Evolutionary conservation across 1,139 yeast genomes (phyloP).

Genomic region (Taphrina wiesneri): DNA sequence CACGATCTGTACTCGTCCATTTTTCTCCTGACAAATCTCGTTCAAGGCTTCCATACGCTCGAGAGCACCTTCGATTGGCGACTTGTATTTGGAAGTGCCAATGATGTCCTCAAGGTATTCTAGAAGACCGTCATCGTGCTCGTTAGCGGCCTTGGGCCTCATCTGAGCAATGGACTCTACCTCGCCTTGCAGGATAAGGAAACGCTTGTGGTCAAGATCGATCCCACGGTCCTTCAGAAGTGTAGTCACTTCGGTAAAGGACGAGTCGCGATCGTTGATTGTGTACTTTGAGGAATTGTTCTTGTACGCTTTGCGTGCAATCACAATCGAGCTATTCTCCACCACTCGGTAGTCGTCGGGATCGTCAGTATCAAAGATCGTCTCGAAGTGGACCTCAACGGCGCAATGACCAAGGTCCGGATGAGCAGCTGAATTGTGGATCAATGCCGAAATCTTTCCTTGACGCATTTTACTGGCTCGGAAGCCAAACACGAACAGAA

Average conservation of each 20-base stretch:
- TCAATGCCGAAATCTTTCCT: slow-evolving; percentile 82
- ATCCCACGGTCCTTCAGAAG: slow-evolving; percentile 80
- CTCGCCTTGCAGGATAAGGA: slow-evolving; percentile 93
- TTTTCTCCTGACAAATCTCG: slow-evolving; percentile 78
- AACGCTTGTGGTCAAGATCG: slow-evolving; percentile 91
- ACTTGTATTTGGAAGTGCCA: slow-evolving; percentile 85
- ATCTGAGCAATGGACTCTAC: slow-evolving; percentile 98
- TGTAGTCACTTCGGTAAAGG: slow-evolving; percentile 75
- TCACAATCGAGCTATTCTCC: slow-evolving; percentile 62
- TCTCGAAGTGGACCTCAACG: slow-evolving; percentile 89
- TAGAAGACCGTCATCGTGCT: slow-evolving; percentile 86
- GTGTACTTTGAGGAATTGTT: slow-evolving; percentile 78
- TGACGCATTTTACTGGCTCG: slow-evolving; percentile 97
- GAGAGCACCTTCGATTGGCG: slow-evolving; percentile 66
- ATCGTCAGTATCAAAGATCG: slow-evolving; percentile 58
- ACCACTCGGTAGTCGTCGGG: slow-evolving; percentile 49
- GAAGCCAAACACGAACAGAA: slow-evolving; percentile 95
- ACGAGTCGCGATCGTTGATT: slow-evolving; percentile 68
- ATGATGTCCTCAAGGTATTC: slow-evolving; percentile 96
- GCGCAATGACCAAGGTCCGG: slow-evolving; percentile 73
- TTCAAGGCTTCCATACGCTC: slow-evolving; percentile 66
- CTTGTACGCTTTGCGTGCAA: slow-evolving; percentile 75
- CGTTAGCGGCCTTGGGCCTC: slow-evolving; percentile 95
- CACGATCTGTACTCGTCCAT: slow-evolving; percentile 74
- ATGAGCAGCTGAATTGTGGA: slow-evolving; percentile 72